These are phyloP conservation scores for Datura wrightii DNA, from an alignment of 257 asterid genomes.

Conservation along the genomic window DNA sequence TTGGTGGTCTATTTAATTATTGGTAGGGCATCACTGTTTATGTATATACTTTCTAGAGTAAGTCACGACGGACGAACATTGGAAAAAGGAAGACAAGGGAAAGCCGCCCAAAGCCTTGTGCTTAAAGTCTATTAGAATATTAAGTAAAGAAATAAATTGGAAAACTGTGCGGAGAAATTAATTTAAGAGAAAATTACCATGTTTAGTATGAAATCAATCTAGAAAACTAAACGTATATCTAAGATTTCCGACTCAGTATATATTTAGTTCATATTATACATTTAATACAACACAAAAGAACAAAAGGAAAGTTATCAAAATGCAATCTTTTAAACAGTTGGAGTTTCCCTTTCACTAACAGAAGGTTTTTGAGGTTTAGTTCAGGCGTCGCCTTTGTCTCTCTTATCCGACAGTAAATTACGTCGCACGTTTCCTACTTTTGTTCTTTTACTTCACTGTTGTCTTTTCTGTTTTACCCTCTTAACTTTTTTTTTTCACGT, in stretches of 20 bases:
- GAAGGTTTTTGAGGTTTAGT: not conserved
- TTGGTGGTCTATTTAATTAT: not conserved
- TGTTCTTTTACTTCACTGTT: not conserved
- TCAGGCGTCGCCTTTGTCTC: not conserved
- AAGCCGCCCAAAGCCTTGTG: slow-evolving; percentile 27
- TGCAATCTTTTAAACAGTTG: not conserved
- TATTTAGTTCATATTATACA: too few species aligned
- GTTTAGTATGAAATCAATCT: not conserved
- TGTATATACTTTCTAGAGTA: not conserved
- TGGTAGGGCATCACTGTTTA: slow-evolving; percentile 15
- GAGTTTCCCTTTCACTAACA: not conserved
- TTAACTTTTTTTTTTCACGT: too few species aligned
- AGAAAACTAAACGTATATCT: not conserved
- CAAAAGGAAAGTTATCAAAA: not conserved
- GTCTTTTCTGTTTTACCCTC: too few species aligned
- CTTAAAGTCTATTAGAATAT: not conserved
- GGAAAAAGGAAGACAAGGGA: not conserved
- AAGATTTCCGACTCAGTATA: not conserved
- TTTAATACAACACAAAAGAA: not conserved
- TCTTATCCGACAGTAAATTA: not conserved
- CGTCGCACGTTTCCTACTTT: not conserved
- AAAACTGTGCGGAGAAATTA: not conserved
- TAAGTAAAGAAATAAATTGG: not conserved
- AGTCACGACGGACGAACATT: not conserved
- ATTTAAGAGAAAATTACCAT: not conserved